Evolutionary conservation across 176 grass and related monocot genomes (phyloP).

Genomic region (Leersia perrieri): DNA sequence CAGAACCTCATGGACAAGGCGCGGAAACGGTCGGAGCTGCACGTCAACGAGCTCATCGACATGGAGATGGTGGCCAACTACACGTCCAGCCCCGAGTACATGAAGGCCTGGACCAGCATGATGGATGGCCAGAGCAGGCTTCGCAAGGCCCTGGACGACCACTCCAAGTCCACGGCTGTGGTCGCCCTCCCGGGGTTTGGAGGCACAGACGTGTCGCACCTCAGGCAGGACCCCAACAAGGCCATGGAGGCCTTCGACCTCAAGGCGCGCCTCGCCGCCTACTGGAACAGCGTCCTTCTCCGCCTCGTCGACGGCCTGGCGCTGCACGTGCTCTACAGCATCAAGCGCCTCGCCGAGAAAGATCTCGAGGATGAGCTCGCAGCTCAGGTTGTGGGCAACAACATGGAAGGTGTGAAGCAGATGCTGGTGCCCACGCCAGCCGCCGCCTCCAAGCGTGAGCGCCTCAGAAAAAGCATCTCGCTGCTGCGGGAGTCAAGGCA

Average conservation of each 20-base stretch:
- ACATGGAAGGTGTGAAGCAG: slow-evolving; percentile 23
- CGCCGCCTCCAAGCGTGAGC: slow-evolving; percentile 17
- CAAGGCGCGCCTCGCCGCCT: slow-evolving; percentile 34
- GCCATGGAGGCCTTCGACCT: slow-evolving; percentile 47
- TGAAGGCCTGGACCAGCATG: not conserved
- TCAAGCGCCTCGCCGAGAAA: slow-evolving; percentile 37
- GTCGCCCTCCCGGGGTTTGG: slow-evolving; percentile 29
- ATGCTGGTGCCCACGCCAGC: slow-evolving; percentile 42
- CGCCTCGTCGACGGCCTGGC: slow-evolving; percentile 47
- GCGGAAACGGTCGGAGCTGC: not conserved
- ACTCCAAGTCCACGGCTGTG: not conserved
- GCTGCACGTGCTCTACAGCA: slow-evolving; percentile 28
- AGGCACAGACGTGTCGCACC: slow-evolving; percentile 31
- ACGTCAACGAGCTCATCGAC: slow-evolving; percentile 33
- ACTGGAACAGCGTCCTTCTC: slow-evolving; percentile 55
- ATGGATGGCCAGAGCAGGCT: slow-evolving; percentile 11
- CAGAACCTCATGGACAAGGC: slow-evolving; percentile 41
- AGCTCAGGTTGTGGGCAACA: slow-evolving; percentile 19
- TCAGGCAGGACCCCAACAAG: not conserved
- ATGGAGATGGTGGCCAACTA: slow-evolving; percentile 52
- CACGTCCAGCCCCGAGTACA: slow-evolving; percentile 41
- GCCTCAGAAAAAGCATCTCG: slow-evolving; percentile 47
- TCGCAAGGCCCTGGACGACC: slow-evolving; percentile 2
- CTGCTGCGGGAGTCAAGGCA: slow-evolving; percentile 53
- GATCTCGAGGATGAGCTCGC: slow-evolving; percentile 41